phyloP scores from a whole-genome alignment of 2,329 filamentous ascomycete species.

The Lasiodiplodia citricola region DNA sequence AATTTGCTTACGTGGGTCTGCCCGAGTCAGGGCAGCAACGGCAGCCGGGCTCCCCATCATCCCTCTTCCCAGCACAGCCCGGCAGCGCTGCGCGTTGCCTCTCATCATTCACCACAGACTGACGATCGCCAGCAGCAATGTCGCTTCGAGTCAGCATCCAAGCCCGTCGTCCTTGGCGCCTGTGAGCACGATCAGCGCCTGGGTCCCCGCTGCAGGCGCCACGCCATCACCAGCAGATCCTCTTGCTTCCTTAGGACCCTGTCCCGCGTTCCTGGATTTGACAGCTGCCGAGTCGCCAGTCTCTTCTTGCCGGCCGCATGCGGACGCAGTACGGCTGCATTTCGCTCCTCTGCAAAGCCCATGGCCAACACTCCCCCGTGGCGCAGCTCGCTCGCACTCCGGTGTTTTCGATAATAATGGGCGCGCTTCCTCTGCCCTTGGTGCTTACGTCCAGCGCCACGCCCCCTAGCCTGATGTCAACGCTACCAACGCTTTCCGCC shows the following conservation, averaged over 20 bases:
- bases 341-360: background rate
- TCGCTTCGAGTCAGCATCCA: conserved; percentile 5
- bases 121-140: conserved; percentile 7
- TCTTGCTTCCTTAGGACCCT: conserved; percentile 18
- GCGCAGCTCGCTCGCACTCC: background rate
- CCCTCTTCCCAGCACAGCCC: background rate
- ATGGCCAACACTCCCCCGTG: background rate
- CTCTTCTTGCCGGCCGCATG: background rate
- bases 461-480: background rate
- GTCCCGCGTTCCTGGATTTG: conserved; percentile 3
- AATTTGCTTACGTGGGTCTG: conserved; percentile 4
- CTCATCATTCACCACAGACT: conserved; percentile 6
- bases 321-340: background rate
- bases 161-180: background rate
- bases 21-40: background rate
- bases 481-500: background rate
- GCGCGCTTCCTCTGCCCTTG: background rate
- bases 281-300: background rate
- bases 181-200: conserved; percentile 22
- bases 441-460: background rate
- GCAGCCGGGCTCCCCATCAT: background rate
- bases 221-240: conserved; percentile 19
- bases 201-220: conserved; percentile 16
- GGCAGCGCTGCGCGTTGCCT: background rate
- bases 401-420: background rate